phyloP scores from a whole-genome alignment of 306 rosid genomes.

The Dryas octopetala region DNA sequence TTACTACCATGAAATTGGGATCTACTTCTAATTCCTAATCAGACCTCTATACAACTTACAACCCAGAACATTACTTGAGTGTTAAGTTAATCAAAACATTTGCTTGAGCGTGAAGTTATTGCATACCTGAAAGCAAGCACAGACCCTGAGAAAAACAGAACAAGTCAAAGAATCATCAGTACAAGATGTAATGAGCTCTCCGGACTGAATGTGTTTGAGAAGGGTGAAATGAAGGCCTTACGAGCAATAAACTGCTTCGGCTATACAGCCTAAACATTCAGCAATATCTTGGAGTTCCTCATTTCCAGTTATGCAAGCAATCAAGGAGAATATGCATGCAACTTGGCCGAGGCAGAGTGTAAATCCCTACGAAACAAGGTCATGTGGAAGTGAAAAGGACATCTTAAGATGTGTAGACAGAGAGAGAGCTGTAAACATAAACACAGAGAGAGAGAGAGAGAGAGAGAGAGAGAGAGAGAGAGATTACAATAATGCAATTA shows the following conservation, averaged over 20 bases:
- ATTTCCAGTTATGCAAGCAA: slow-evolving; percentile 54
- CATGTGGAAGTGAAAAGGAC: background rate
- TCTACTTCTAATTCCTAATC: too few relatives aligned
- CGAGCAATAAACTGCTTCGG: slow-evolving; percentile 63
- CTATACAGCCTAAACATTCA: slow-evolving; percentile 44
- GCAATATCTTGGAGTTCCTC: slow-evolving; percentile 44
- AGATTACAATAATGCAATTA: slow-evolving; percentile 54
- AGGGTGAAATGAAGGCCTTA: slow-evolving; percentile 33
- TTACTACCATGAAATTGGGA: background rate
- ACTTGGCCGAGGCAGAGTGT: slow-evolving; percentile 46
- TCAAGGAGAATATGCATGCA: slow-evolving; percentile 61
- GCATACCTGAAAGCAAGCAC: slow-evolving; percentile 70
- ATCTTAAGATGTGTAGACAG: background rate
- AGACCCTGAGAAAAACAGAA: slow-evolving; percentile 42
- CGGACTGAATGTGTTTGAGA: background rate
- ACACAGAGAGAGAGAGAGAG: background rate
- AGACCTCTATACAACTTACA: too few relatives aligned
- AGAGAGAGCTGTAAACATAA: background rate
- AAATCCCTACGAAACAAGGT: slow-evolving; percentile 35
- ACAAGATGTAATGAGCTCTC: background rate
- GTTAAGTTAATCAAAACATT: too few relatives aligned
- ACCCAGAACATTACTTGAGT: too few relatives aligned
- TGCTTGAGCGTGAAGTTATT: background rate
- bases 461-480: slow-evolving; percentile 12
- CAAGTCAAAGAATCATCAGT: slow-evolving; percentile 4